phyloP scores from a whole-genome alignment of 2,329 filamentous ascomycete species.

The Neofusicoccum parvum region DNA sequence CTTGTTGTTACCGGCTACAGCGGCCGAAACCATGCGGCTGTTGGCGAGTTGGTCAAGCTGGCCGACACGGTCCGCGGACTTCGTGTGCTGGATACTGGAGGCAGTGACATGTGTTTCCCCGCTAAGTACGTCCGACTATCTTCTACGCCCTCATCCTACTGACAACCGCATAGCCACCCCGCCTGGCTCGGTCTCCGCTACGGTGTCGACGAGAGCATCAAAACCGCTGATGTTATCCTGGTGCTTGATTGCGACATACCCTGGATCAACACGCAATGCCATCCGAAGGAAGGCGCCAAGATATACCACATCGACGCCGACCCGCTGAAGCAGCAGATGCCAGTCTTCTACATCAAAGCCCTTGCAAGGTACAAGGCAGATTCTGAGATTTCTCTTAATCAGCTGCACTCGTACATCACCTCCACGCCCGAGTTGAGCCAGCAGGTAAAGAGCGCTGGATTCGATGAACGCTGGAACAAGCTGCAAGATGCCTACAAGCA shows the following conservation, averaged over 20 bases:
- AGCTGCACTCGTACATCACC: constrained; percentile 66
- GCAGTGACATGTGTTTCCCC: constrained; percentile 81
- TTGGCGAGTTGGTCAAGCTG: constrained; percentile 65
- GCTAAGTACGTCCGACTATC: constrained; percentile 32
- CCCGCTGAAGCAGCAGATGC: constrained; percentile 65
- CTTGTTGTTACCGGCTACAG: constrained; percentile 71
- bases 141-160: neutral
- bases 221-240: constrained; percentile 78
- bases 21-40: constrained; percentile 67
- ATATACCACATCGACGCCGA: constrained; percentile 69
- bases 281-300: constrained; percentile 57
- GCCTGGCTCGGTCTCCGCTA: constrained; percentile 66
- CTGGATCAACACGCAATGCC: constrained; percentile 81
- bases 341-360: constrained; percentile 60
- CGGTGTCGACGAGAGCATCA: constrained; percentile 72
- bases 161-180: constrained; percentile 49
- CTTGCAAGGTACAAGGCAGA: constrained; percentile 55
- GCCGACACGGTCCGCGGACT: constrained; percentile 69
- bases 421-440: constrained; percentile 45
- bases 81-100: constrained; percentile 73
- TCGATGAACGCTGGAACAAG: constrained; percentile 52
- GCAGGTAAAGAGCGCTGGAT: constrained; percentile 45
- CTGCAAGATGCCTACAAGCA: constrained; percentile 62
- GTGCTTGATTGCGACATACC: constrained; percentile 89
- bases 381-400: constrained; percentile 61